phyloP scores from a whole-genome alignment of 2,329 filamentous ascomycete genomes.

The Aspergillaceae sp. region DNA sequence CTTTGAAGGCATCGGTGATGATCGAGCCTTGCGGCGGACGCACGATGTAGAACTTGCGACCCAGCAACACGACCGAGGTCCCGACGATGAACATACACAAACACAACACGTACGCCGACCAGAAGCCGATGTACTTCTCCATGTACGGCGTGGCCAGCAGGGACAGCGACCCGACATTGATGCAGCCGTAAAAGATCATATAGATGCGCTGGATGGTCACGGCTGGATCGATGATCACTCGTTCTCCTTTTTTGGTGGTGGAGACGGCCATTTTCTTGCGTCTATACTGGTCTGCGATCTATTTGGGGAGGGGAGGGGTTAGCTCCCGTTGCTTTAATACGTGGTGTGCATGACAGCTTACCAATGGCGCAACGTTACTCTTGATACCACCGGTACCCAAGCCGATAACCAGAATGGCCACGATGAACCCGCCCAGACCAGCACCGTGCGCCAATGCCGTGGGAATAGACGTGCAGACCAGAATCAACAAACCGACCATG shows the following conservation, averaged over 20 bases:
- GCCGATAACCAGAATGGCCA: slow-evolving; percentile 54
- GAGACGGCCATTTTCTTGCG: slow-evolving; percentile 45
- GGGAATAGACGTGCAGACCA: slow-evolving; percentile 49
- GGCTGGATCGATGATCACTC: slow-evolving; percentile 57
- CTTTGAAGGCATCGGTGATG: slow-evolving; percentile 58
- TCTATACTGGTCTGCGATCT: slow-evolving; percentile 59
- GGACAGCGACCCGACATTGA: slow-evolving; percentile 64
- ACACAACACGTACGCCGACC: slow-evolving; percentile 55
- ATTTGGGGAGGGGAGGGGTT: background rate
- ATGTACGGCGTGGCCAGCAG: slow-evolving; percentile 59
- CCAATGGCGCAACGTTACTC: slow-evolving; percentile 50
- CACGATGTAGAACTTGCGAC: slow-evolving; percentile 39
- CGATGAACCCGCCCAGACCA: slow-evolving; percentile 48
- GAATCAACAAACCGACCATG: slow-evolving; percentile 47
- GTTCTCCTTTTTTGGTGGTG: slow-evolving; percentile 40
- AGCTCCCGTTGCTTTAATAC: too few relatives aligned
- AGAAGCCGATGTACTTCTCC: slow-evolving; percentile 59
- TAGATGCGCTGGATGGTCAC: slow-evolving; percentile 61
- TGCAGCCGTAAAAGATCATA: slow-evolving; percentile 67
- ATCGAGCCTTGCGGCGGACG: slow-evolving; percentile 53
- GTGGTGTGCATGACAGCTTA: slow-evolving; percentile 1
- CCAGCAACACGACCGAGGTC: slow-evolving; percentile 45
- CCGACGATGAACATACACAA: slow-evolving; percentile 57
- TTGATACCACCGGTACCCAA: slow-evolving; percentile 63
- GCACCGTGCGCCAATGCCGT: slow-evolving; percentile 41